Percentiles rank a stretch among this genome's conserved stretches.
These are phyloP conservation scores for Filobasidium wieringae DNA, from an alignment of 768 basidiomycete species.

Conservation along the genomic window DNA sequence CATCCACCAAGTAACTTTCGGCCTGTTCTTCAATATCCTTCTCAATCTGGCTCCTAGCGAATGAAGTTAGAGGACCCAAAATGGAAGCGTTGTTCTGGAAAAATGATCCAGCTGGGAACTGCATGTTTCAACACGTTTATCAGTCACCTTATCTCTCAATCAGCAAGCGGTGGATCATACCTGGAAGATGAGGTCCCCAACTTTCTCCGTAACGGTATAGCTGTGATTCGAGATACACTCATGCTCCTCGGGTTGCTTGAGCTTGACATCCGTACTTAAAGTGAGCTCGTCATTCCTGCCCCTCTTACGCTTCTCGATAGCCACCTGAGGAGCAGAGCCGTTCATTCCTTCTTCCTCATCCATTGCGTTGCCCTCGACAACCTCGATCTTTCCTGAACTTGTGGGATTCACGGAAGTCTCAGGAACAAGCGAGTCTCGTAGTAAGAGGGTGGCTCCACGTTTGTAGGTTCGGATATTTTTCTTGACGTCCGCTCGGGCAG, in stretches of 20 bases:
- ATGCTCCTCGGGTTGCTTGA: constrained; percentile 41
- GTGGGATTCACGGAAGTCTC: neutral
- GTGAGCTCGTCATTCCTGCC: constrained; percentile 1
- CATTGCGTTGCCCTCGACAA: neutral
- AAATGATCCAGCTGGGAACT: constrained; percentile 57
- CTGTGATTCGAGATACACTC: constrained; percentile 76
- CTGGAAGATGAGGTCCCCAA: constrained; percentile 64
- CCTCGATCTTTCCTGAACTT: neutral
- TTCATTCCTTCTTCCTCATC: constrained; percentile 3
- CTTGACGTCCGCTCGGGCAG: constrained; percentile 56
- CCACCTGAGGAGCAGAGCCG: neutral
- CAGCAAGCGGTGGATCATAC: constrained; percentile 3
- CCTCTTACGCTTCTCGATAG: constrained; percentile 4
- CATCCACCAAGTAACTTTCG: constrained; percentile 67
- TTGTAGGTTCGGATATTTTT: constrained; percentile 71
- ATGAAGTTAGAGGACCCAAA: constrained; percentile 66
- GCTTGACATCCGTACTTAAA: constrained; percentile 12
- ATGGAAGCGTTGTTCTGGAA: constrained; percentile 99
- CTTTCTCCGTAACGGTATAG: constrained; percentile 65
- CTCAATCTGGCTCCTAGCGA: constrained; percentile 61
- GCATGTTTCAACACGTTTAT: neutral
- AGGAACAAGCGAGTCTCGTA: constrained; percentile 64
- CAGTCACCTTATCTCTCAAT: neutral
- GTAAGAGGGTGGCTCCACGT: constrained; percentile 74
- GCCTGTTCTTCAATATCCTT: constrained; percentile 6